Base-by-base conservation (phyloP, 108 stramenopile species). In the Cyclotella cryptica region DNA sequence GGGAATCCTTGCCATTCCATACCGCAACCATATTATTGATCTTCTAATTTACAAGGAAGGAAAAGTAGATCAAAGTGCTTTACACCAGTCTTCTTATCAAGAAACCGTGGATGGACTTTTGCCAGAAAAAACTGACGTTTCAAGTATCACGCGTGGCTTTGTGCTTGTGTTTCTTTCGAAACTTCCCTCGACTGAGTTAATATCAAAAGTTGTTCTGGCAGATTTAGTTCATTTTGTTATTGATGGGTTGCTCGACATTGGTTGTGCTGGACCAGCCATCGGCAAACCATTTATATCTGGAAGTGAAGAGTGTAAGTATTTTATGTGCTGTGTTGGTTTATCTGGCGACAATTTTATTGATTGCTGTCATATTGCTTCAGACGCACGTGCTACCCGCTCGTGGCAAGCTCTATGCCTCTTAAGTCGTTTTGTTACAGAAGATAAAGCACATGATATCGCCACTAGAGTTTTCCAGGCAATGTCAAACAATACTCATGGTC, bases 381-480 rank as follows among this genome's bases (percentile, higher is more conserved):
- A 94, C 78, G 87, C 85, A 39, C 72, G 73, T 17, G 89, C 87
- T 60, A 93, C 86, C 49, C 75, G 93, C 65, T 78, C 79, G 0
- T 96, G 91, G 92, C 96, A 96, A 85, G 90, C 92, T 1, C 54
- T 94, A 7, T 94, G 93, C 72, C 71, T 92, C 21, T 69, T 96
- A 18, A 81, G 75, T 46, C 51, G 88, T 43, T 96, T 89, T 79
- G 88, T 94, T 0, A 89, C 92, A 19, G 40, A 72, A 11, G 87
- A 86, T 14, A 88, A 90, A 75, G 93, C 92, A 22, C 41, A 69
- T 15, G 47, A 71, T 29, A 86, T 89, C 22, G 89, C 88, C 51
- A 59, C 65, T 9, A 80, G 66, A 39, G 71, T 87, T n/a, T 94
- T 84, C 49, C 47, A 63, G 24, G 72, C 84, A 19, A 81, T 96